Conservation (phyloP, 129 eudicot species). For the Heracleum sosnowskyi region DNA sequence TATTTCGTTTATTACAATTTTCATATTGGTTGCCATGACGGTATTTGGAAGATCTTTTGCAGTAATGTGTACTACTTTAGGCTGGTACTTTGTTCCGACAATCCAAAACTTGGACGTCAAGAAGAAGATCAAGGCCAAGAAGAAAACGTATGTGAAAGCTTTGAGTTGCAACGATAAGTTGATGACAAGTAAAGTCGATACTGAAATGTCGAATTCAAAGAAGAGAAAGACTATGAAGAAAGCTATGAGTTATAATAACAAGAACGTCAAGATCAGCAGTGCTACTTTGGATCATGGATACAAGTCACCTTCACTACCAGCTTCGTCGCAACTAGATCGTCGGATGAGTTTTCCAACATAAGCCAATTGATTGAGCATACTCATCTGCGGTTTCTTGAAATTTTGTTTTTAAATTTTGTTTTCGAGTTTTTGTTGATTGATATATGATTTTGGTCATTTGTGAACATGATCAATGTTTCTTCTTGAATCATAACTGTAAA, state of each 20-base stretch:
- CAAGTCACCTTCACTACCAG: not conserved
- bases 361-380: not conserved
- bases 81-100: constrained; percentile 50
- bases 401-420: not conserved
- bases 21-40: constrained; percentile 41
- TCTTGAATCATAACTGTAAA: not conserved
- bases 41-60: constrained; percentile 38
- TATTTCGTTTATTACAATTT: constrained; percentile 27
- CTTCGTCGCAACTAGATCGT: not conserved
- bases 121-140: constrained; percentile 19
- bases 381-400: not conserved
- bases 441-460: not conserved
- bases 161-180: not conserved
- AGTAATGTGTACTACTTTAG: constrained; percentile 34
- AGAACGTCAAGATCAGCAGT: constrained; percentile 1
- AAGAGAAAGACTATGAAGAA: constrained; percentile 22
- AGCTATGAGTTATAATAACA: constrained; percentile 1
- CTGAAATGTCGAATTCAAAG: not conserved
- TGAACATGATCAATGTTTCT: not conserved
- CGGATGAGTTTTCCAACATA: constrained; percentile 7
- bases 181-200: not conserved
- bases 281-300: constrained; percentile 5
- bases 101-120: not conserved
- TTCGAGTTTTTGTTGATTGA: not conserved
- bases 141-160: constrained; percentile 16